Conservation (phyloP, 2,329 filamentous ascomycete species). For the Talaromyces sp. region DNA sequence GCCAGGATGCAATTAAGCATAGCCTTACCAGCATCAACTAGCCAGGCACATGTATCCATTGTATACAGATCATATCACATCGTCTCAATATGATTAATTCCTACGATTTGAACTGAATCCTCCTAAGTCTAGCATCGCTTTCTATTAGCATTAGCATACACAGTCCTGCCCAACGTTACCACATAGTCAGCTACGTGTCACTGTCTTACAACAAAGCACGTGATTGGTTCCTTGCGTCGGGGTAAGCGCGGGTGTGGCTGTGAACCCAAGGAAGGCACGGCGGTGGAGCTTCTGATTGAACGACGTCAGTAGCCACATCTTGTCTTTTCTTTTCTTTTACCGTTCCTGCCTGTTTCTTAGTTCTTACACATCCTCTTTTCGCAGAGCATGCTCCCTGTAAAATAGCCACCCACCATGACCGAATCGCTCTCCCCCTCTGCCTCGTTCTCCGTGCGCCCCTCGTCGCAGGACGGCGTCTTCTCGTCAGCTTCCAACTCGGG, state of each 20-base stretch:
- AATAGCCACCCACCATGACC: slow-evolving; percentile 7
- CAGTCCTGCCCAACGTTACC: not conserved
- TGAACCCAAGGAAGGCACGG: not conserved
- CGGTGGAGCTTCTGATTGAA: slow-evolving; percentile 5
- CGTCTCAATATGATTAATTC: not conserved
- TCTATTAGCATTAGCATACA: not conserved
- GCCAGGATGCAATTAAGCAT: not conserved
- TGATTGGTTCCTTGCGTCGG: not conserved
- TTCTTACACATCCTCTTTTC: not conserved
- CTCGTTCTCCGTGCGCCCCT: slow-evolving; percentile 4
- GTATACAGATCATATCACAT: not conserved
- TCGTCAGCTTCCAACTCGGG: not conserved
- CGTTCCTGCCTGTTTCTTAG: not conserved
- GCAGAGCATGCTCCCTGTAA: not conserved
- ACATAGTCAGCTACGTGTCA: not conserved
- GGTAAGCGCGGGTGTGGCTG: slow-evolving; percentile 5
- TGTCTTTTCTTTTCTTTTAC: not conserved
- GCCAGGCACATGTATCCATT: not conserved
- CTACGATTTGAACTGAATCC: not conserved
- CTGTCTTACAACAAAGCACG: not conserved
- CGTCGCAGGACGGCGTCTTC: slow-evolving; percentile 14
- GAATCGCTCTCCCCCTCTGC: slow-evolving; percentile 13
- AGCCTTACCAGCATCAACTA: not conserved
- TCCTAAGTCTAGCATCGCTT: not conserved
- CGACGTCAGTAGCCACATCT: not conserved